A percentile compares a stretch with the other conserved stretches of the same genome.
phyloP scores from a whole-genome alignment of 441 rosid species.

The Eruca vesicaria region DNA sequence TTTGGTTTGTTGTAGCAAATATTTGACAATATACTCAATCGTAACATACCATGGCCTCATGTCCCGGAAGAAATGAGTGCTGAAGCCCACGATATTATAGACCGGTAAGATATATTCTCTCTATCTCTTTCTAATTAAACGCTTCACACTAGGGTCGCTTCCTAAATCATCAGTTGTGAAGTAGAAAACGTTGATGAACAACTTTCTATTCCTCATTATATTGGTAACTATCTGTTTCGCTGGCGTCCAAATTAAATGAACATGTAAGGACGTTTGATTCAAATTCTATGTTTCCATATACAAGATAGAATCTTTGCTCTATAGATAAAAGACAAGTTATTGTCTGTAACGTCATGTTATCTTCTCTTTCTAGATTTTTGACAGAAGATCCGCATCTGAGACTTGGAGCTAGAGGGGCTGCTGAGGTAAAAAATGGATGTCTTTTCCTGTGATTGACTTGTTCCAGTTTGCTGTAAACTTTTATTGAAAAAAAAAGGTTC shows the following conservation, averaged over 20 bases:
- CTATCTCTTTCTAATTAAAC: neutral
- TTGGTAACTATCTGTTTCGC: neutral
- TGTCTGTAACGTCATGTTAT: conserved; percentile 7
- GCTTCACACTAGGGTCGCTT: neutral
- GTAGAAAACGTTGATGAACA: neutral
- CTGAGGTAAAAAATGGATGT: conserved; percentile 69
- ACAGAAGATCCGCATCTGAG: conserved; percentile 98
- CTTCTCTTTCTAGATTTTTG: conserved; percentile 60
- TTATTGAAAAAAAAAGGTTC: neutral
- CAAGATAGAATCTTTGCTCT: conserved; percentile 3
- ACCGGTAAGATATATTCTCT: conserved; percentile 54
- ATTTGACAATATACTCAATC: conserved; percentile 97
- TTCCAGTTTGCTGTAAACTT: conserved; percentile 15
- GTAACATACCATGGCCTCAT: conserved; percentile 95
- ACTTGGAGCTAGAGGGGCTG: conserved; percentile 94
- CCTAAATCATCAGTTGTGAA: neutral
- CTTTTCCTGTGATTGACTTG: conserved; percentile 7
- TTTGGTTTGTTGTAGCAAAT: conserved; percentile 68
- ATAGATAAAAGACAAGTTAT: conserved; percentile 1
- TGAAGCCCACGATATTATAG: conserved; percentile 84
- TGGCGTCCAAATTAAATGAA: neutral
- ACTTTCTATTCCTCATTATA: neutral
- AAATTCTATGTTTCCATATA: neutral
- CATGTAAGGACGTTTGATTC: neutral
- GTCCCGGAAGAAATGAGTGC: conserved; percentile 87